Evolutionary conservation across 176 grass and related monocot genomes (phyloP), one percentile per base, ranked within the genome.

Genomic region (Lolium rigidum): DNA sequence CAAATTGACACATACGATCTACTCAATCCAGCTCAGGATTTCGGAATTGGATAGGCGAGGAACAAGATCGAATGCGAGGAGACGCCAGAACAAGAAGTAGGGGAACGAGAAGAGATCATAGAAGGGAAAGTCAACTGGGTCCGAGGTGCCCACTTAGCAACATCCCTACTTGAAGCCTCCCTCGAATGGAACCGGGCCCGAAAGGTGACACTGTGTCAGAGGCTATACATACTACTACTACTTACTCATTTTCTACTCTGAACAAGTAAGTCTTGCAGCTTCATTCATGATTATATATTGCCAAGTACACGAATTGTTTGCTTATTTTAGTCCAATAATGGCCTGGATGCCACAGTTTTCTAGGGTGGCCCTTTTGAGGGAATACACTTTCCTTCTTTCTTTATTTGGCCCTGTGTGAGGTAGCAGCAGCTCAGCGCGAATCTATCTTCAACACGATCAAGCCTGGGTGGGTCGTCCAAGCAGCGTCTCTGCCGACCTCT

Each of bases 121-220:
- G 22, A 50, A 72, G 21, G 21, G 71, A 48, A 89, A 91, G 89
- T 94, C 83, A 90, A 92, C 79, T 22, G 70, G 12, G 54, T 6
- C 31, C 7, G 10, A n/a, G 26, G 9, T 51, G 79, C 41, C 49
- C 70, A 84, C 80, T 87, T 89, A 50, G 18, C 67, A 82, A 84
- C 96, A 88, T 91, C 96, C 93, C 93, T 94, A 88, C 88, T 85
- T 95, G 81, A 62, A 84, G 70, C 92, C 93, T 98, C 86, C 96
- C 93, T 95, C 86, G 84, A 88, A 84, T 98, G 80, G 43, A 24
- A 89, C 93, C 91, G 67, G 73, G 74, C 88, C 89, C 90, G 55
- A 86, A 87, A 89, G 43, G 43, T 81, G 50, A 78, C 76, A 78
- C 80, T 82, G 13, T 22, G 25, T 58, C 66, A 58, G 10, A 52